Evolutionary conservation across 2,329 filamentous ascomycete species (phyloP).

Genomic region (Colletotrichum sp.): DNA sequence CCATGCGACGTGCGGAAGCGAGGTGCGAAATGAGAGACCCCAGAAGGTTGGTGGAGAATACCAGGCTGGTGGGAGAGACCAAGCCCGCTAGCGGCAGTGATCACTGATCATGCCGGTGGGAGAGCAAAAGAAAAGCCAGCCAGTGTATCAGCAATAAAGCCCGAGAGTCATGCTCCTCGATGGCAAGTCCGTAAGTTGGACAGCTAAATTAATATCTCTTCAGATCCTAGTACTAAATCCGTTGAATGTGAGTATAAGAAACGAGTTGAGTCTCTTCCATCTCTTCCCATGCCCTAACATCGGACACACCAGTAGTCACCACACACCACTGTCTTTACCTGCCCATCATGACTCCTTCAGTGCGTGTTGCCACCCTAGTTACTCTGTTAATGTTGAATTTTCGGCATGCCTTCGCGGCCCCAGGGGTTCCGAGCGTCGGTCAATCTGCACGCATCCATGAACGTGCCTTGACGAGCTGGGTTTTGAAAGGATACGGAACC

Average conservation of each 20-base stretch:
- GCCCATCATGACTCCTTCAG: not conserved
- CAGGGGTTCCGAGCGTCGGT: accelerated
- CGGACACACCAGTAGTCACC: not conserved
- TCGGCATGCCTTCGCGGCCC: not conserved
- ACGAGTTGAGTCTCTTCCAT: not conserved
- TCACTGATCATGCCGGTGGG: not conserved
- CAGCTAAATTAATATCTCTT: not conserved
- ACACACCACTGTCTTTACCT: not conserved
- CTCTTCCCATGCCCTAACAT: not conserved
- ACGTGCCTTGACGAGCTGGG: not conserved
- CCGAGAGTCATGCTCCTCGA: not conserved
- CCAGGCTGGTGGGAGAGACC: no score
- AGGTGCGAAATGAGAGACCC: not conserved
- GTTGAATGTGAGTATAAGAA: not conserved
- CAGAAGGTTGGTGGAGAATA: no score
- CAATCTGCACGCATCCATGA: not conserved
- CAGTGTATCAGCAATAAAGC: not conserved
- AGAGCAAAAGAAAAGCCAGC: accelerated
- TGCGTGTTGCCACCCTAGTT: accelerated
- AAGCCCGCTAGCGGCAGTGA: no score
- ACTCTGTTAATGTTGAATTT: not conserved
- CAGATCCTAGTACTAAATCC: not conserved
- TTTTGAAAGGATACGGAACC: not conserved
- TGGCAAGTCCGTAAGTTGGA: not conserved
- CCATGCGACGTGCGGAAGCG: not conserved